Base-by-base conservation (phyloP, 345 rosid genomes). In the Lumnitzera littorea region DNA sequence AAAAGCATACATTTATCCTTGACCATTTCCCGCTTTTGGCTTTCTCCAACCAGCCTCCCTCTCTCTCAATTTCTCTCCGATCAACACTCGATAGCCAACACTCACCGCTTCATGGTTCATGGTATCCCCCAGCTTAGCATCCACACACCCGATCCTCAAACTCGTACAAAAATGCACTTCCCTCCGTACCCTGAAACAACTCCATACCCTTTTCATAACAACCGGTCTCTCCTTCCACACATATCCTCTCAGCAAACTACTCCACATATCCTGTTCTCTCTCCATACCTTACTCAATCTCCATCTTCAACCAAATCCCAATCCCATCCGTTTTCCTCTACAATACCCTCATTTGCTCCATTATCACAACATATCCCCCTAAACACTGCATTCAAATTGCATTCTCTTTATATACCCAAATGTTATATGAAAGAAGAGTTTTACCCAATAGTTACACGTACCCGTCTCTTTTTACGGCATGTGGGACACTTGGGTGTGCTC, bases 381-480 rank as follows among this genome's bases (percentile, higher is more conserved):
- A 56, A 2, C 20, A 36, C 49, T 61, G 67, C 24, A 71, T 70
- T 60, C 82, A 57, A 59, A 13, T 82, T 51, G 83, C 79, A 5
- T 80, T 83, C 69, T 70, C 79, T 57, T 75, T 83, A 1, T 88
- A 88, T 47, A 48, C 52, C 48, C 68, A 58, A 43, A 46, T 82
- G 67, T 55, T 71, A 60, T 60, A 46, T 23, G 24, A 46, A 60
- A 20, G 16, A 16, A 46, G n/a, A 3, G 24, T 70, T 27, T 66
- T 46, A 62, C 95, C 89, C 68, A 85, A 85, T 16, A 54, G 58
- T 17, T 80, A 67, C 71, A 85, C 91, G 49, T 85, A 70, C 63
- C 96, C 89, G 27, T 88, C 91, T 73, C 81, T 84, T 20, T 73
- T 85, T 63, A 85, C 83, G 72, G 84, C 85, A 20, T 80, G 80